Percentiles rank a stretch among this genome's conserved stretches.
Conservation (phyloP, 345 rosid genomes). For the Corymbia maculata region DNA sequence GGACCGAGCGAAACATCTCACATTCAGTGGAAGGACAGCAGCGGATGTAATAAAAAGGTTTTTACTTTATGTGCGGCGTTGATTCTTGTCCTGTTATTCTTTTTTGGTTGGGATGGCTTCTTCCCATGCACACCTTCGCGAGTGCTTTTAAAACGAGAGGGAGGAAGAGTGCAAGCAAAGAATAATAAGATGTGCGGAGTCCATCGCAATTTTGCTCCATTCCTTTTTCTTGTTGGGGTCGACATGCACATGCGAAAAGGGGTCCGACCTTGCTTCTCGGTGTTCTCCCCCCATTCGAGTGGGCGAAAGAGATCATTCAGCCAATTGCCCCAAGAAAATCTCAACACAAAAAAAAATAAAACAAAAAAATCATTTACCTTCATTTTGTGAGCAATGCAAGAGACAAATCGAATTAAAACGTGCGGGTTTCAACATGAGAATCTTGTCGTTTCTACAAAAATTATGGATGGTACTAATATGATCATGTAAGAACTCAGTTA, state of each 20-base stretch:
- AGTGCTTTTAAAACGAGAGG: not conserved
- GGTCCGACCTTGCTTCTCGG: not conserved
- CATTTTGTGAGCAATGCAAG: not conserved
- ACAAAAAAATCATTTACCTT: not conserved
- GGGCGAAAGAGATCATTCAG: not conserved
- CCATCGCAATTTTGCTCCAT: not conserved
- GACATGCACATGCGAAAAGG: not conserved
- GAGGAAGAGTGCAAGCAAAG: not conserved
- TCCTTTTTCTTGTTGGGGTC: not conserved
- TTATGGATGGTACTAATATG: no score
- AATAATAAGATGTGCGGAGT: not conserved
- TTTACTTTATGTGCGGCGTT: not conserved
- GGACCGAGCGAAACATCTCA: not conserved
- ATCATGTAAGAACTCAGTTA: accelerated
- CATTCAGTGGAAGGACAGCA: not conserved
- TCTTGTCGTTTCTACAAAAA: not conserved
- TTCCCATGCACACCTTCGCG: not conserved
- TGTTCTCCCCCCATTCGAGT: not conserved
- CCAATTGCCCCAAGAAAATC: not conserved
- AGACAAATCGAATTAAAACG: not conserved
- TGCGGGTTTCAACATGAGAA: not conserved
- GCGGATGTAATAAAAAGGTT: not conserved
- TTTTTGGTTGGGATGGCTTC: not conserved
- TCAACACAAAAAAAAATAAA: not conserved
- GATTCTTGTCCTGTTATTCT: not conserved